Conservation (phyloP, 768 basidiomycete genomes). For the Suillus subalutaceus region DNA sequence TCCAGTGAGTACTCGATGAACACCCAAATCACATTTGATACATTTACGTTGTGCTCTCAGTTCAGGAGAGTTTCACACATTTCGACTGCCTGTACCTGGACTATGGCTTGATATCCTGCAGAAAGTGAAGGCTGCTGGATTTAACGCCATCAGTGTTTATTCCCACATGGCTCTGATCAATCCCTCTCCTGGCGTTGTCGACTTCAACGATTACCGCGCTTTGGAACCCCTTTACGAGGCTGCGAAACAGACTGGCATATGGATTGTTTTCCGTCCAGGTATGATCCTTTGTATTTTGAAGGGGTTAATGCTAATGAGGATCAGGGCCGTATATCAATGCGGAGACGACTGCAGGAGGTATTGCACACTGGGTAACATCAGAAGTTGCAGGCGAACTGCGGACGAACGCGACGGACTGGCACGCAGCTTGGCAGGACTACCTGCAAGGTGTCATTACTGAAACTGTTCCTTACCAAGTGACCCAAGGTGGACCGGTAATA, state of each 20-base stretch:
- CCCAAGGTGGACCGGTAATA: slow-evolving; percentile 73
- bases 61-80: slow-evolving; percentile 42
- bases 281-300: slow-evolving; percentile 20
- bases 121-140: slow-evolving; percentile 68
- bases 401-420: slow-evolving; percentile 45
- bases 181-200: slow-evolving; percentile 50
- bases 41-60: slow-evolving; percentile 37
- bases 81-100: slow-evolving; percentile 36
- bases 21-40: not conserved
- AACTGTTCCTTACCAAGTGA: slow-evolving; percentile 68
- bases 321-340: slow-evolving; percentile 68
- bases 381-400: slow-evolving; percentile 66
- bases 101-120: slow-evolving; percentile 76
- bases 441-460: slow-evolving; percentile 65
- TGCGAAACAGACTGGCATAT: slow-evolving; percentile 72
- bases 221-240: slow-evolving; percentile 74
- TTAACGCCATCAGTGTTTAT: slow-evolving; percentile 80
- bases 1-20: slow-evolving; percentile 54
- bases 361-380: slow-evolving; percentile 70
- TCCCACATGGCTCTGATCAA: slow-evolving; percentile 77
- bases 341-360: slow-evolving; percentile 79
- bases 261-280: slow-evolving; percentile 81
- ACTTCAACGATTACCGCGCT: slow-evolving; percentile 51
- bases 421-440: slow-evolving; percentile 71
- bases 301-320: slow-evolving; percentile 42